phyloP scores from a whole-genome alignment of 257 asterid species.

The Salvia hispanica region DNA sequence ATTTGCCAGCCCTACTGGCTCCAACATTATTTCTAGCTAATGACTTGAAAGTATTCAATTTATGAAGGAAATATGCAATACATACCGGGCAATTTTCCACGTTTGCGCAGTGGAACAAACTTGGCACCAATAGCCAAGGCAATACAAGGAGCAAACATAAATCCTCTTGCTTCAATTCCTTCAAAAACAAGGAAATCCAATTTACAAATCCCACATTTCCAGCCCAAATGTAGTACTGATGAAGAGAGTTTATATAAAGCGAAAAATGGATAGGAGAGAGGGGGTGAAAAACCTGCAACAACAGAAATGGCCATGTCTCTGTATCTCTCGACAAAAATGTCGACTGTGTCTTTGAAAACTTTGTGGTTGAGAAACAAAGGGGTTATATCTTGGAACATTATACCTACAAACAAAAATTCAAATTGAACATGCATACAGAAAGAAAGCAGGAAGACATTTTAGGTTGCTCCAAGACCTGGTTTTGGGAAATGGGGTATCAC shows the following conservation, averaged over 20 bases:
- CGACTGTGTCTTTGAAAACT: conserved; percentile 76
- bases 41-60: not conserved
- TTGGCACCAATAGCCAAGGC: conserved; percentile 87
- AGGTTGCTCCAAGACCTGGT: conserved; percentile 53
- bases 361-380: conserved; percentile 72
- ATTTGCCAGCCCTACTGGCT: conserved; percentile 4
- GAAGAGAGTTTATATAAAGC: not conserved
- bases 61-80: not conserved
- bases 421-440: no score
- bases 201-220: conserved; percentile 4
- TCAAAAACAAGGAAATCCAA: not conserved
- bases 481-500: conserved; percentile 86
- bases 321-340: conserved; percentile 83
- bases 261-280: not conserved
- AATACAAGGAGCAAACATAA: conserved; percentile 76
- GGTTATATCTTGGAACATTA: conserved; percentile 87
- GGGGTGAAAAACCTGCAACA: conserved; percentile 71
- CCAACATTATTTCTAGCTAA: not conserved
- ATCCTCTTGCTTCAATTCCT: conserved; percentile 90
- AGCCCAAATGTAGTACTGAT: not conserved
- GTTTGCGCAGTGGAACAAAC: conserved; percentile 74
- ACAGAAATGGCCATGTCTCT: conserved; percentile 77
- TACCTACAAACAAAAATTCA: conserved; percentile 45
- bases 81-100: conserved; percentile 78
- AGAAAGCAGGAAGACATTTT: not conserved